Conservation (phyloP, 495 filamentous ascomycete species). For the Darksidea phi region DNA sequence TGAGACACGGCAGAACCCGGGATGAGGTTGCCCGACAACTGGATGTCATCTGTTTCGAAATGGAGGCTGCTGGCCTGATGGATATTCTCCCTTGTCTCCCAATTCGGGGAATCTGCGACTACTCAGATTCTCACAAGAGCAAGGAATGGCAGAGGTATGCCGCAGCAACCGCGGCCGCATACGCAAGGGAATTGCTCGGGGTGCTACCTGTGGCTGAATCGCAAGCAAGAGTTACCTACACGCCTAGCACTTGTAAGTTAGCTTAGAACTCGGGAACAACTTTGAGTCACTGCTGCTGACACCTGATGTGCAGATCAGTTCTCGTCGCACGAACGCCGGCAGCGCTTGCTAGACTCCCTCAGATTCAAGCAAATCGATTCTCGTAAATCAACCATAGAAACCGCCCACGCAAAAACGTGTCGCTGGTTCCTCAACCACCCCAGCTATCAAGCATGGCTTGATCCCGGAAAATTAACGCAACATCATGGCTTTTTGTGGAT, state of each 20-base stretch:
- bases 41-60: conserved; percentile 34
- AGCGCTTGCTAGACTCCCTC: conserved; percentile 44
- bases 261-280: too few species aligned
- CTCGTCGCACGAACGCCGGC: too few species aligned
- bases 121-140: conserved; percentile 35
- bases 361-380: conserved; percentile 45
- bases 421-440: neutral
- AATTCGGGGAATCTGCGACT: conserved; percentile 36
- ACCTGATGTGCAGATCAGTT: too few species aligned
- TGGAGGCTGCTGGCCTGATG: conserved; percentile 33
- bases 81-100: conserved; percentile 24
- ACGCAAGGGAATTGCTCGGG: conserved; percentile 5
- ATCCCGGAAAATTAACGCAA: conserved; percentile 1
- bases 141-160: conserved; percentile 34
- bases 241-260: too few species aligned
- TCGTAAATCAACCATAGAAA: conserved; percentile 42
- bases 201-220: too few species aligned
- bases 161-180: conserved; percentile 31
- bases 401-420: conserved; percentile 38
- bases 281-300: too few species aligned
- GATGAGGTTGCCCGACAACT: conserved; percentile 13
- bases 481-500: conserved; percentile 32
- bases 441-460: neutral
- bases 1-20: conserved; percentile 10
- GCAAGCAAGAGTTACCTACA: too few species aligned